Percentiles rank a stretch among this genome's conserved stretches.
phyloP scores from a whole-genome alignment of 2,329 filamentous ascomycete species.

The Trichoderma cornu-damae region DNA sequence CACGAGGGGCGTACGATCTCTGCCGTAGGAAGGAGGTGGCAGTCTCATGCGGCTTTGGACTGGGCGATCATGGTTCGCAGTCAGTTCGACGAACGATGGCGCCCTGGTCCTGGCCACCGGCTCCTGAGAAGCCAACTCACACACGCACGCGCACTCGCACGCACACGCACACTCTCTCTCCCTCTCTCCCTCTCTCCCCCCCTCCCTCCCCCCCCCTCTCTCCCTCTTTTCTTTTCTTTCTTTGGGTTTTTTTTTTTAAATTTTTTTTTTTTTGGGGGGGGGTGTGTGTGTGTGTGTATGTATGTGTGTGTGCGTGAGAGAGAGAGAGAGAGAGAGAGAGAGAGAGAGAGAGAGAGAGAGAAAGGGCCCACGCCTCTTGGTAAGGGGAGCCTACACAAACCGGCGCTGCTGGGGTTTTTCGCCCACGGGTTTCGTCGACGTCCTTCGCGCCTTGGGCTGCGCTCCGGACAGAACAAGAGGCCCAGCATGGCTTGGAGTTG shows the following conservation, averaged over 20 bases:
- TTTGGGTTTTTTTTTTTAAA: too few relatives aligned
- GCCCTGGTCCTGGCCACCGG: conserved; percentile 19
- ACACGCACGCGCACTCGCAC: neutral
- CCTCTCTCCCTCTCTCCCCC: neutral
- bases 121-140: conserved; percentile 13
- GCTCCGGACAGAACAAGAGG: neutral
- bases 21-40: neutral
- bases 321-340: too few relatives aligned
- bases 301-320: neutral
- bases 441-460: neutral
- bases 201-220: neutral
- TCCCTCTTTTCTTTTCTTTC: neutral
- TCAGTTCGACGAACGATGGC: conserved; percentile 25
- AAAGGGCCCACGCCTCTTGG: neutral
- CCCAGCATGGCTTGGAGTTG: conserved; percentile 26
- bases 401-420: conserved; percentile 3
- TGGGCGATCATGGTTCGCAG: conserved; percentile 27
- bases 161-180: neutral
- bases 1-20: conserved; percentile 10
- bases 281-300: too few relatives aligned
- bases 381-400: neutral
- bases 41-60: conserved; percentile 9
- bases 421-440: neutral
- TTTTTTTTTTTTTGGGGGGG: too few relatives aligned
- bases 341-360: too few relatives aligned